Evolutionary conservation across 345 rosid genomes (phyloP).

Genomic region (Salix udensis): DNA sequence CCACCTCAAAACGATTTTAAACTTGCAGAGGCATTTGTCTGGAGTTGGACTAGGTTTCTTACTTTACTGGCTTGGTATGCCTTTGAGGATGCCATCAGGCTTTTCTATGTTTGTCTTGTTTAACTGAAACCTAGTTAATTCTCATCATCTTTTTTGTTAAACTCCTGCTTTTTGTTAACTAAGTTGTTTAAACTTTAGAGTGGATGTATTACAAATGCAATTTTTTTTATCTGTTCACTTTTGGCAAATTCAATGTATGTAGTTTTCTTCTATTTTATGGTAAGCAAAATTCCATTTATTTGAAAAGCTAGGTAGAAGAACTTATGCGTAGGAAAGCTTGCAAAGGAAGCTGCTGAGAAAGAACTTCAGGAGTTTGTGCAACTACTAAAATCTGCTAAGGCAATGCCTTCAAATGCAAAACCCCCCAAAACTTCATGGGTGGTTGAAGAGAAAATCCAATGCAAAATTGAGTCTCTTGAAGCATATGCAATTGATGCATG

Average conservation of each 20-base stretch:
- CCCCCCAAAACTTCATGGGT: constrained; percentile 82
- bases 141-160: too few species aligned
- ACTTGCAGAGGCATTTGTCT: too few species aligned
- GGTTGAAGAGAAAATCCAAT: constrained; percentile 50
- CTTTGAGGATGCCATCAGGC: too few species aligned
- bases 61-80: too few species aligned
- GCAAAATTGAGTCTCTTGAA: constrained; percentile 65
- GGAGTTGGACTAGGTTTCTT: too few species aligned
- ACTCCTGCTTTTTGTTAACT: too few species aligned
- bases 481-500: constrained; percentile 80
- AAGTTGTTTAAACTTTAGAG: too few species aligned
- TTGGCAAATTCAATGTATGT: not conserved
- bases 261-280: constrained; percentile 7
- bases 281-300: not conserved
- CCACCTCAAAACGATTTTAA: too few species aligned
- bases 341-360: constrained; percentile 71
- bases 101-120: too few species aligned
- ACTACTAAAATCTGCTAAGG: constrained; percentile 63
- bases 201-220: too few species aligned
- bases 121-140: too few species aligned
- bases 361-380: constrained; percentile 73
- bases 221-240: not conserved
- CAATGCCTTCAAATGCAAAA: constrained; percentile 53
- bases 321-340: constrained; percentile 58
- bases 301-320: constrained; percentile 66